These are phyloP conservation scores for Pichia sp. DNA, from an alignment of 1,139 yeast genomes.

Conservation along the genomic window DNA sequence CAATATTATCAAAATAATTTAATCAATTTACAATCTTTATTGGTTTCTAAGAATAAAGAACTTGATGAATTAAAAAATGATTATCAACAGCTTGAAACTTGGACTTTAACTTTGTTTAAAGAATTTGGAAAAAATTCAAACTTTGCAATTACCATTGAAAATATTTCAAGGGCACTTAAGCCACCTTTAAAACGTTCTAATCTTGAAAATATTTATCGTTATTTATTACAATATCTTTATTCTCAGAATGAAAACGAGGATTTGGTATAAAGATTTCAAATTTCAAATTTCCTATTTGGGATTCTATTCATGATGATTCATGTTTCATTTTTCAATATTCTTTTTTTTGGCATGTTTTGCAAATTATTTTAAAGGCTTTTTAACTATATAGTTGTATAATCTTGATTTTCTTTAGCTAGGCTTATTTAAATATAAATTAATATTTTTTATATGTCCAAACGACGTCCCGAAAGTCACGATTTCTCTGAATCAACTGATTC, in stretches of 20 bases:
- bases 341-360: not conserved
- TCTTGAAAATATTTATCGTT: conserved; percentile 9
- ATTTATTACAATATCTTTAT: conserved; percentile 9
- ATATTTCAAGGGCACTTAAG: conserved; percentile 3
- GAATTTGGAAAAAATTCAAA: conserved; percentile 9
- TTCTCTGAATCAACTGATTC: not conserved
- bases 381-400: no score
- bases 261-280: no score
- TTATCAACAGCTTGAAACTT: conserved; percentile 7
- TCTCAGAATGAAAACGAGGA: conserved; percentile 1
- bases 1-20: conserved; percentile 7
- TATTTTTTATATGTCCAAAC: conserved; percentile 6
- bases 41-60: not conserved
- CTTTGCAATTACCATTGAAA: conserved; percentile 4
- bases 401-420: not conserved
- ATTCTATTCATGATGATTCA: not conserved
- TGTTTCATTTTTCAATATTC: not conserved
- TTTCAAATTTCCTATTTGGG: not conserved
- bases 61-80: conserved; percentile 2
- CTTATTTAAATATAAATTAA: not conserved
- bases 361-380: no score
- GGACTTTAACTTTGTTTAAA: conserved; percentile 12
- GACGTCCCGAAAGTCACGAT: conserved; percentile 5
- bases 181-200: conserved; percentile 10
- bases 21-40: not conserved